phyloP scores from a whole-genome alignment of 2,329 filamentous ascomycete genomes.

The Dactylellina haptotyla region DNA sequence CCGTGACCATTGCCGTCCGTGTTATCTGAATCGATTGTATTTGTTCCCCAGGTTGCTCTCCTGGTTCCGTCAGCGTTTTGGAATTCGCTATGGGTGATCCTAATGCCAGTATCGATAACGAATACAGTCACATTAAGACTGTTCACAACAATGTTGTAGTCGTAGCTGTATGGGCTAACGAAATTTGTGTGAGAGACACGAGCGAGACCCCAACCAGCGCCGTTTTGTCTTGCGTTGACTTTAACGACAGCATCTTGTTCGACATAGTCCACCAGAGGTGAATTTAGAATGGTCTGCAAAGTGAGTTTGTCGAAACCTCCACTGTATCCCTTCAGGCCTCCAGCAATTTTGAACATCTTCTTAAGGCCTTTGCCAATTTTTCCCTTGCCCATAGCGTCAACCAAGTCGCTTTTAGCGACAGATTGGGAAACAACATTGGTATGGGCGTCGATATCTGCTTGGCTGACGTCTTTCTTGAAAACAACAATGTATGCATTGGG shows the following conservation, averaged over 20 bases:
- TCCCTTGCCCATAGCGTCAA: not conserved
- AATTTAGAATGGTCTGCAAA: constrained; percentile 21
- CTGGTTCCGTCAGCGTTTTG: constrained; percentile 66
- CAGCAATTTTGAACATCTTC: constrained; percentile 30
- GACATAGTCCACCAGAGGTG: constrained; percentile 42
- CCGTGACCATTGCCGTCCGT: constrained; percentile 62
- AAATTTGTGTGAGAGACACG: constrained; percentile 51
- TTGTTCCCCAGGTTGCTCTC: constrained; percentile 67
- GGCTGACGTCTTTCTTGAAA: constrained; percentile 41
- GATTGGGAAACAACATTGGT: constrained; percentile 7
- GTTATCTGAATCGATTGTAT: constrained; percentile 59
- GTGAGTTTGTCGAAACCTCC: constrained; percentile 38
- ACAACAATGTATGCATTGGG: constrained; percentile 54
- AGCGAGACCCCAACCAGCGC: constrained; percentile 52
- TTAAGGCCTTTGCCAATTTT: constrained; percentile 7
- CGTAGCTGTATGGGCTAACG: constrained; percentile 64
- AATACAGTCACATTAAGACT: constrained; percentile 71
- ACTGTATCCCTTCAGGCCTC: constrained; percentile 33
- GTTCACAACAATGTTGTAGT: constrained; percentile 63
- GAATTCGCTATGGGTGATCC: constrained; percentile 3
- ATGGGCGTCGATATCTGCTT: constrained; percentile 18
- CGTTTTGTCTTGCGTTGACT: constrained; percentile 4
- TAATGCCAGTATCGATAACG: constrained; percentile 74
- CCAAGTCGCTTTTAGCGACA: constrained; percentile 16
- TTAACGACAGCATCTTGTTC: constrained; percentile 42